phyloP scores from a whole-genome alignment of 1,284 basidiomycete genomes.

The Peniophora sp. region DNA sequence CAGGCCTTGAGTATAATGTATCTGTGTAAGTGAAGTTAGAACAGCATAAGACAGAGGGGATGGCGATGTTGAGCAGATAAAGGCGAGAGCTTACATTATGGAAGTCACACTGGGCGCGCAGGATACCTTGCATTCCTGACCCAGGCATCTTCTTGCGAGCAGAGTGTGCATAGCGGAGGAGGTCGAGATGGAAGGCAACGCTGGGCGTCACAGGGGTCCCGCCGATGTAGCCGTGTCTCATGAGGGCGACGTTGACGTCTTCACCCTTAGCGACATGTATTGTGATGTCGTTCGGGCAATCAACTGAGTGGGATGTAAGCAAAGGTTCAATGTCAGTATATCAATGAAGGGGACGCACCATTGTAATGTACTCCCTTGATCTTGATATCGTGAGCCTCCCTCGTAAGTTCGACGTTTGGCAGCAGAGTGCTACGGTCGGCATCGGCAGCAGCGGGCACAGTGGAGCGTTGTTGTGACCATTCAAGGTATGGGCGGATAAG shows the following conservation, averaged over 20 bases:
- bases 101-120: constrained; percentile 5
- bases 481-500: background rate
- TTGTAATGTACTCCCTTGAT: background rate
- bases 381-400: background rate
- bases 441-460: background rate
- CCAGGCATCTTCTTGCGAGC: constrained; percentile 10
- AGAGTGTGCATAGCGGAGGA: constrained; percentile 15
- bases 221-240: background rate
- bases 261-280: background rate
- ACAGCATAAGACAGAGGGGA: no score
- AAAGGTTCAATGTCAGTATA: background rate
- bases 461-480: background rate
- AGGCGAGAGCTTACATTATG: no score
- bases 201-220: background rate
- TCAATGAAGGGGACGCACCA: background rate
- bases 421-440: background rate
- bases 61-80: no score
- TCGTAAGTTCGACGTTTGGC: background rate
- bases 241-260: constrained; percentile 1
- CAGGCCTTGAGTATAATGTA: background rate
- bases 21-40: background rate
- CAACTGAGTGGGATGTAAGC: background rate
- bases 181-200: constrained; percentile 10
- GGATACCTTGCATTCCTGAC: constrained; percentile 6
- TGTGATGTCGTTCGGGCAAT: background rate